Evolutionary conservation across 2,329 filamentous ascomycete genomes (phyloP), one percentile per base, ranked within the genome.

Genomic region (Phyllosticta citribraziliensis): DNA sequence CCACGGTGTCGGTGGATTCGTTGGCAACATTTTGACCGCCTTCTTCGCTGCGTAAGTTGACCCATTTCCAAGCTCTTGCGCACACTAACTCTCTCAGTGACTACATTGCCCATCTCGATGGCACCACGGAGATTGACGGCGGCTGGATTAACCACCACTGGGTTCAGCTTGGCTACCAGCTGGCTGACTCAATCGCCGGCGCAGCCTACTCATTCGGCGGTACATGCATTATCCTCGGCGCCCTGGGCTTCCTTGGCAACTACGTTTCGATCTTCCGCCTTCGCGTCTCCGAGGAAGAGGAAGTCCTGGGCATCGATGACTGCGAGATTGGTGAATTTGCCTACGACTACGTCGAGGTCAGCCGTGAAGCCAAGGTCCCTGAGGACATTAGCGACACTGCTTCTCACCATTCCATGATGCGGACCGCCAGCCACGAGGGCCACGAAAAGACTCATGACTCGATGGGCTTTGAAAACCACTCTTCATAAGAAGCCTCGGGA

Each of bases 281-380:
- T 53, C 88, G 91, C 56, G 87, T 86, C 0, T 81, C 78, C 14
- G 87, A 90, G 67, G 88, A 94, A 65, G 88, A 89, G 47, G 91
- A 96, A 74, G 85, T 91, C 57, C 78, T 91, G 52, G 91, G 91
- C 66, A 91, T 95, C 63, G 91, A 96, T 69, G 91, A 96, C 68
- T 86, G 88, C 24, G 91, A 96, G 75, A 89, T 96, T 69, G 91
- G 91, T 72, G 91, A 96, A 77, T 96, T 94, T 72, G 91, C 90
- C 78, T 96, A 96, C 73, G 91, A 96, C 74, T 96, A 95, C 68
- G 89, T 96, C 66, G 91, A 95, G 79, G 79, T 94, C 65, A 87
- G 84, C 20, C 80, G 89, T 64, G 87, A 92, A 67, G 84, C 91
- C 55, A 76, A 70, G 63, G 60, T 68, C 50, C 64, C 67, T 9